Evolutionary conservation across 106 monocot genomes (phyloP).

Genomic region (Allium cepa): DNA sequence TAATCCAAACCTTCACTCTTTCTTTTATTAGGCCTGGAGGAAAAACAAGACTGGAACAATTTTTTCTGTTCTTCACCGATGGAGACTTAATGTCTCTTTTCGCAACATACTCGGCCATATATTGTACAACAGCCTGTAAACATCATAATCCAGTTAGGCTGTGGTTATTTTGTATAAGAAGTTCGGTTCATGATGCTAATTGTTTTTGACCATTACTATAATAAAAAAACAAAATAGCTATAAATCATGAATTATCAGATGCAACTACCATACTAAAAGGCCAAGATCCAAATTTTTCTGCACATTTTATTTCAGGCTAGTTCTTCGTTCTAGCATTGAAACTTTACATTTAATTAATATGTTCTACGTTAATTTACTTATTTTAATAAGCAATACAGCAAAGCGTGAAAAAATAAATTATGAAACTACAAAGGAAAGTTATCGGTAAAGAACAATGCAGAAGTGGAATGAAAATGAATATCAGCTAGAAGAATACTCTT

Average conservation of each 20-base stretch:
- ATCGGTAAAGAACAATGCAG: background rate
- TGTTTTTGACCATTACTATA: too few relatives aligned
- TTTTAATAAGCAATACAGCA: background rate
- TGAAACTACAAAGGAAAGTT: background rate
- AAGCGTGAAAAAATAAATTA: constrained; percentile 1
- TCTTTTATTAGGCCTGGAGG: too few relatives aligned
- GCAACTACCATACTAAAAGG: constrained; percentile 14
- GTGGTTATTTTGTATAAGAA: too few relatives aligned
- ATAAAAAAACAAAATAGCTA: background rate
- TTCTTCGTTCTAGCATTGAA: background rate
- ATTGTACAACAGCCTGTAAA: constrained; percentile 50
- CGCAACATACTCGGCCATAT: too few relatives aligned
- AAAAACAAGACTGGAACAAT: too few relatives aligned
- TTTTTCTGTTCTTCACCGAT: too few relatives aligned
- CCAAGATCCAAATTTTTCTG: constrained; percentile 9
- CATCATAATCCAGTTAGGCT: too few relatives aligned
- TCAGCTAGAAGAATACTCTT: background rate
- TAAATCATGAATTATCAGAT: background rate
- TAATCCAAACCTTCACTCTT: constrained; percentile 31
- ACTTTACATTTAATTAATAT: too few relatives aligned
- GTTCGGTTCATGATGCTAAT: too few relatives aligned
- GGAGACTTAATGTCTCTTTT: too few relatives aligned
- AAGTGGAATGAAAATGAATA: background rate
- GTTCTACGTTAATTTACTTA: too few relatives aligned
- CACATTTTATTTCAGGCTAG: background rate